Base-by-base conservation (phyloP, 78 protist genomes). In the Dictyostelium capitatum region DNA sequence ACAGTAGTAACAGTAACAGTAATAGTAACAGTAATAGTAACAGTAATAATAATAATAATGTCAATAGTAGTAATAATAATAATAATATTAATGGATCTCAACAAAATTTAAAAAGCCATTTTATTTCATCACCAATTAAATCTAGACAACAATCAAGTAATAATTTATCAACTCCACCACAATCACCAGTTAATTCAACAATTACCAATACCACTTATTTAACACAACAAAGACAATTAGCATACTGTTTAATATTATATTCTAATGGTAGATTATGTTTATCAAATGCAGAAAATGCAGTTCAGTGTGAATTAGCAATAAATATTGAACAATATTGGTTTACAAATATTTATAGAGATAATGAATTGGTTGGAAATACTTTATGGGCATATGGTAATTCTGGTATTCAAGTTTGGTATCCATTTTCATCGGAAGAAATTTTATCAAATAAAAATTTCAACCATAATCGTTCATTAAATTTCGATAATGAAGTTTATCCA, bases 381-480 rank as follows among this genome's bases (percentile, higher is more conserved):
- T 23, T 93, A 30, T 93, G 96, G 96, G 96, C 84, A 6, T 93
- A 93, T 65, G 96, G 96, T 28, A 19, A 75, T 6, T 23, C 51
- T 14, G 96, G 96, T 46, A 75, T 87, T 41, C 72, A 84, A 43
- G 96, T 93, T 17, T 93, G 96, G 96, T 93, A 84, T 30, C 96
- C 96, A 50, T 93, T 93, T 19, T 32, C 73, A 0, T 53, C 83
- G 9, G 83, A 72, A 17, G 89, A 77, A 69, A 77, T 84, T 46
- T 47, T 67, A 53, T 32, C 90, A 2, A 72, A 77, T 17, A 51
- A 82, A 6, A 56, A 69, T 19, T 54, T 82, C 7, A 70, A 69
- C 19, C 90, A 79, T 47, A 81, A 83, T 62, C 17, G 78, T 37
- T 93, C 96, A 46, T 73, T 93, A 11, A 32, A 7, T 25, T 93